Base-by-base conservation (phyloP, 352 stramenopile species). In the Globisporangium uncinulatum region DNA sequence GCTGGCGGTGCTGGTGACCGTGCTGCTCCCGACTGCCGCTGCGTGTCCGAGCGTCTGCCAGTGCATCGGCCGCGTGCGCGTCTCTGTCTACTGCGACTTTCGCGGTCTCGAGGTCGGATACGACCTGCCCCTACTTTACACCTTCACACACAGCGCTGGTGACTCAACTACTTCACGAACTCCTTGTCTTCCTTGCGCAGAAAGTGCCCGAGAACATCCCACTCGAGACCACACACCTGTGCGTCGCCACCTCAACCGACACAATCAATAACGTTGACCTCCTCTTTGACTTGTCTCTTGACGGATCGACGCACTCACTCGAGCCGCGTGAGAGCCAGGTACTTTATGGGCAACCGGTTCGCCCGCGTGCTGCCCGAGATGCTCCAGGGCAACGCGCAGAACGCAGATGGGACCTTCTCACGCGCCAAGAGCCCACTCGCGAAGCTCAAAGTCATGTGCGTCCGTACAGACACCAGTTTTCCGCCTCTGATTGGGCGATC, bases 1-100 rank as follows among this genome's bases (percentile, higher is more conserved):
- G 5, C 53, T 37, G 10, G 6, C 14, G 13, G 17, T 61, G 5
- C 2, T 46, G 6, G 17, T 54, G 14, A 0, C 15, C 2, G 4
- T 4, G 6, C 10, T n/a, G 11, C 19, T 19, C 3, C 2, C 36
- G 1, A 6, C 15, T 13, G 20, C 15, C 17, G 1, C 7, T 3
- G 59, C 61, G 19, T 92, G 79, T 32, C 81, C 83, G 11, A 62
- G 58, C 0, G 65, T 70, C 21, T 92, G 81, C 31, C 66, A 83
- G 34, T 94, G 83, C 63, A 81, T 89, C 42, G 80, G 80, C 21
- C 63, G 67, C n/a, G 65, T 69, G 24, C 75, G 79, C 24, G 70
- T 91, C 19, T 80, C 77, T 15, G 83, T 93, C 10, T 85, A 89
- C 61, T 91, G 83, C 55, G 80, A 93, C 58, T 91, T 87, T 45